Evolutionary conservation across 1,284 basidiomycete genomes (phyloP), one percentile per base, ranked within the genome.

Genomic region (Leccinum pachyderme): DNA sequence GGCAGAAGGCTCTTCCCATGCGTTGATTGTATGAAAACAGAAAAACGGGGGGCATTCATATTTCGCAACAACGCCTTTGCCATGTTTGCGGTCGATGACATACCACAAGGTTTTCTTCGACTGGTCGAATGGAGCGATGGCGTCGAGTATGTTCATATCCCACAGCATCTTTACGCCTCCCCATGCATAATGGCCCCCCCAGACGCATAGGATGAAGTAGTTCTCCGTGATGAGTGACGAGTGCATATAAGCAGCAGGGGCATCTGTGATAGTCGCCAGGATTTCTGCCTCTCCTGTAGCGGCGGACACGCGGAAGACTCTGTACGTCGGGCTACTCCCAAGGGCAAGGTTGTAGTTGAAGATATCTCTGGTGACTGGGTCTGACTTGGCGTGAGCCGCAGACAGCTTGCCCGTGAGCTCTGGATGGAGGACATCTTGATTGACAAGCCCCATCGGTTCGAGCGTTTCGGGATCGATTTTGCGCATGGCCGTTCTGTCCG

Each of bases 21-120:
- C 70, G 27, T 75, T 75, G 56, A 75, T 8, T 13, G 62, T 57
- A 52, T 75, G 73, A 64, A 75, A 75, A 50, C 60, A 67, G 59
- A 74, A 75, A 63, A 75, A 75, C 0, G 73, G 66, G 31, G 68
- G 67, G 31, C 69, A 69, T 59, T 75, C 58, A 55, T 72, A 76
- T 55, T 68, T 72, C 52, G 72, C 67, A 7, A 75, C 64, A 28
- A 76, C 61, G 0, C 73, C 72, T 52, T 65, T 68, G 25, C 67
- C 72, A 25, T 67, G 60, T 49, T 66, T 63, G 46, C 72, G 67
- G 56, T 75, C 73, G 43, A 75, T 54, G 49, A 75, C 66, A 32
- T 75, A 75, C 67, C 74, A 75, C 24, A 69, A 22, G 0, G 70
- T 60, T 43, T 67, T 60, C 25, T 52, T 51, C 27, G 65, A 60